phyloP scores from a whole-genome alignment of 2,329 filamentous ascomycete genomes.

The Diaporthe ilicicola region DNA sequence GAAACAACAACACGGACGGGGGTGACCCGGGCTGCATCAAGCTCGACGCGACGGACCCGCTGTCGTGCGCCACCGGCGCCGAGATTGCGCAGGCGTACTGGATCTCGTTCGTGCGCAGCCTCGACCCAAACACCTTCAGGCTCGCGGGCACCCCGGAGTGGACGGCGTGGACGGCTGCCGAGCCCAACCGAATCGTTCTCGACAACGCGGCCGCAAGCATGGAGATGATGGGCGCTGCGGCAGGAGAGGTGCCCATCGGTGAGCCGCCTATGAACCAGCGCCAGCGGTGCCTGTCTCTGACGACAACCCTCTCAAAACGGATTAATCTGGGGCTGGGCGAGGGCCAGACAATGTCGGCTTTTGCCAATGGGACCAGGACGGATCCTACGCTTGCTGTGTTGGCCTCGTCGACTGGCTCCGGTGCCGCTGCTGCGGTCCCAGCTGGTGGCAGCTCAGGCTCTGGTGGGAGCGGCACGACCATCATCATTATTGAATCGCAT shows the following conservation, averaged over 20 bases:
- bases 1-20: conserved; percentile 26
- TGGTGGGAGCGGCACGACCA: not conserved
- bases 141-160: conserved; percentile 28
- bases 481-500: conserved; percentile 5
- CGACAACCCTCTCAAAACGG: not conserved
- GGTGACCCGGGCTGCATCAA: conserved; percentile 20
- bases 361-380: conserved; percentile 15
- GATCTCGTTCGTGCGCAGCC: conserved; percentile 31
- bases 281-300: conserved; percentile 17
- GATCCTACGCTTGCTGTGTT: conserved; percentile 22
- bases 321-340: conserved; percentile 14
- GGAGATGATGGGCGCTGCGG: conserved; percentile 26
- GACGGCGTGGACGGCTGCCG: conserved; percentile 25
- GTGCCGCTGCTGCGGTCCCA: not conserved
- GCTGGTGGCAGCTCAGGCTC: not conserved
- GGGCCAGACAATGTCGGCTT: conserved; percentile 12
- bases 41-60: conserved; percentile 13
- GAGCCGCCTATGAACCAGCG: conserved; percentile 28
- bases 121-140: conserved; percentile 31
- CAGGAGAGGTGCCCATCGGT: conserved; percentile 11
- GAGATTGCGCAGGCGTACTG: conserved; percentile 33
- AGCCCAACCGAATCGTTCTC: conserved; percentile 21
- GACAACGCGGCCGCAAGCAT: conserved; percentile 16
- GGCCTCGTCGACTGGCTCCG: not conserved
- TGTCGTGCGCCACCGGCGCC: conserved; percentile 23